Percentiles rank a stretch among this genome's conserved stretches.
These are phyloP conservation scores for Penicillium riverlandense DNA, from an alignment of 495 filamentous ascomycete genomes.

Conservation along the genomic window DNA sequence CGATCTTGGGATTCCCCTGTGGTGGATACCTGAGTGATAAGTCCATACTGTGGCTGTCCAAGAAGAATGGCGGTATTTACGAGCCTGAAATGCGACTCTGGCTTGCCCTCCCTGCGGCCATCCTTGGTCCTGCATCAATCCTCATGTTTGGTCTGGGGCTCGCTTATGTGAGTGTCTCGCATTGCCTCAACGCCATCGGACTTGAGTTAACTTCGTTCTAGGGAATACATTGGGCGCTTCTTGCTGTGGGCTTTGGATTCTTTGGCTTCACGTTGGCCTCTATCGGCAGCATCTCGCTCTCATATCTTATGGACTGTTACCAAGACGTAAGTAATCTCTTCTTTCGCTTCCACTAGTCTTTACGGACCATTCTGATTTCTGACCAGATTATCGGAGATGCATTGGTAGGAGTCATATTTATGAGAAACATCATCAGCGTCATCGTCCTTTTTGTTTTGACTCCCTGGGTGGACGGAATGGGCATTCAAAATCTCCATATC, in stretches of 20 bases:
- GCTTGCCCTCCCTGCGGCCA: slow-evolving; percentile 19
- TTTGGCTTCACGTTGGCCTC: slow-evolving; percentile 15
- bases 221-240: slow-evolving; percentile 12
- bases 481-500: background rate
- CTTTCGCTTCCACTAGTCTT: background rate
- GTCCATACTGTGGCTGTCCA: slow-evolving; percentile 24
- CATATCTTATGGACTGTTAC: slow-evolving; percentile 31
- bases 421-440: slow-evolving; percentile 19
- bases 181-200: too few relatives aligned
- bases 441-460: slow-evolving; percentile 27
- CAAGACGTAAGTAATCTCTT: slow-evolving; percentile 17
- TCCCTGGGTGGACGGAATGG: slow-evolving; percentile 13
- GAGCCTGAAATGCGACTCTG: slow-evolving; percentile 37
- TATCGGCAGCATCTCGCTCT: slow-evolving; percentile 18
- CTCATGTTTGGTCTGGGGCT: slow-evolving; percentile 30
- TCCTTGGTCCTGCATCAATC: slow-evolving; percentile 15
- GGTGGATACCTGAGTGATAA: slow-evolving; percentile 30
- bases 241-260: slow-evolving; percentile 22
- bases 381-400: slow-evolving; percentile 25
- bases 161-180: slow-evolving; percentile 13
- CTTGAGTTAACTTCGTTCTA: too few relatives aligned
- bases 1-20: slow-evolving; percentile 22
- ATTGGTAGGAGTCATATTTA: slow-evolving; percentile 26
- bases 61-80: slow-evolving; percentile 31
- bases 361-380: too few relatives aligned